Conservation (phyloP, 2,329 filamentous ascomycete genomes). For the Ophiobolus disseminans region DNA sequence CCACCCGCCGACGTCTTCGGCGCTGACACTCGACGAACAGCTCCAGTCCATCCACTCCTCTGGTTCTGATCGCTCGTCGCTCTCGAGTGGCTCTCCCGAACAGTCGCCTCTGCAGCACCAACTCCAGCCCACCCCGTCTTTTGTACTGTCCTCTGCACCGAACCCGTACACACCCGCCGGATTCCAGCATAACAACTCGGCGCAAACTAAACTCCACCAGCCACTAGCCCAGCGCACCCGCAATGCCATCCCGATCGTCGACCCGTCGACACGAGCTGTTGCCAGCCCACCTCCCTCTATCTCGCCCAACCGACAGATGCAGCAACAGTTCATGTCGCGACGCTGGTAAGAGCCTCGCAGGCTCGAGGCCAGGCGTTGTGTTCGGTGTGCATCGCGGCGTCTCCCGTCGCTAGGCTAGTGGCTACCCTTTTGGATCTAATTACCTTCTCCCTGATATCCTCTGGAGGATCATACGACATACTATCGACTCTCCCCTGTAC, state of each 20-base stretch:
- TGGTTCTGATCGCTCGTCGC: conserved; percentile 88
- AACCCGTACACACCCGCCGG: conserved; percentile 64
- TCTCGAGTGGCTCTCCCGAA: conserved; percentile 93
- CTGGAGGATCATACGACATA: conserved; percentile 51
- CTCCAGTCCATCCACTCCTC: conserved; percentile 89
- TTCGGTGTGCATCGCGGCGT: conserved; percentile 46
- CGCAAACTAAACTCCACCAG: conserved; percentile 86
- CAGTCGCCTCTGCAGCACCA: conserved; percentile 89
- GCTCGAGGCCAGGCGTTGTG: conserved; percentile 41
- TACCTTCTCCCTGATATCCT: conserved; percentile 47
- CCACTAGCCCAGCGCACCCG: conserved; percentile 85
- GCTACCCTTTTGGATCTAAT: conserved; percentile 47
- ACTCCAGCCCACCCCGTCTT: conserved; percentile 71
- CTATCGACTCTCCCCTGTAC: conserved; percentile 51
- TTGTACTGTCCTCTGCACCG: conserved; percentile 71
- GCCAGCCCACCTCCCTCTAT: conserved; percentile 83
- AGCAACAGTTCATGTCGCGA: conserved; percentile 59
- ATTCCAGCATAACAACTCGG: conserved; percentile 61
- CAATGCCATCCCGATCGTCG: conserved; percentile 97
- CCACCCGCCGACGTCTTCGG: conserved; percentile 35
- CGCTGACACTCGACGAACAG: conserved; percentile 59
- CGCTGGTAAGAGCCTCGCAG: conserved; percentile 55
- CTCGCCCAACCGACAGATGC: conserved; percentile 68
- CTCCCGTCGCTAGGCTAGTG: conserved; percentile 50
- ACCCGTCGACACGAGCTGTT: conserved; percentile 90